Base-by-base conservation (phyloP, 805 yeast genomes). In the Candida broadrunensis region DNA sequence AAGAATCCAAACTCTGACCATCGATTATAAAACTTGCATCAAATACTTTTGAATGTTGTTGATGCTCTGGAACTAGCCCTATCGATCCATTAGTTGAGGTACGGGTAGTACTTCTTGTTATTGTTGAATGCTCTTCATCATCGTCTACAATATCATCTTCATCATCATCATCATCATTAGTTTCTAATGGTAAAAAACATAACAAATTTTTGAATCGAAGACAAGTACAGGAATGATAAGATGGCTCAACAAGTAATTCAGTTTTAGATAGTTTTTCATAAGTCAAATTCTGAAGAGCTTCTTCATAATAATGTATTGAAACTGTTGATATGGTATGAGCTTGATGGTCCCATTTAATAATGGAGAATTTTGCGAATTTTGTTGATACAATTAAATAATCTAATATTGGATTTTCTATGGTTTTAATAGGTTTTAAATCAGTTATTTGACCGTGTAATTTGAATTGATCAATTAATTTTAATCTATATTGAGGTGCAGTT, bases 251-350 rank as follows among this genome's bases (percentile, higher is more conserved):
- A 18, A 79, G 62, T 42, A 85, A 69, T 7, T 65, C 63, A 0
- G 85, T 63, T 5, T 61, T 58, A 38, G 46, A 65, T 46, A 51
- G 51, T 53, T 61, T 61, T 39, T 73, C 79, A 36, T 73, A 65
- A 2, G 81, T 72, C 9, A 72, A 52, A 25, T 72, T 67, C 32
- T 73, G 74, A 37, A 88, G 67, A 19, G 78, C 78, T 33, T 79
- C 77, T 51, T 91, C 97, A 60, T 90, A 93, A 57, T 77, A 88
- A 63, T 93, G 99, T 38, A 93, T 66, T 37, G 96, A 85, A 1
- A 80, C 73, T 0, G 97, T 87, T 19, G 75, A 68, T n/a, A 91
- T 68, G 1, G 75, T 52, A 47, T 78, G 70, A n/a, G 51, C 56
- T 3, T 54, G 60, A 3, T 61, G 58, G 52, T 88, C 83, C 87